Percentiles rank a stretch among this genome's conserved stretches.
Evolutionary conservation across 2,329 filamentous ascomycete species (phyloP).

Genomic region (Colletotrichum musae): DNA sequence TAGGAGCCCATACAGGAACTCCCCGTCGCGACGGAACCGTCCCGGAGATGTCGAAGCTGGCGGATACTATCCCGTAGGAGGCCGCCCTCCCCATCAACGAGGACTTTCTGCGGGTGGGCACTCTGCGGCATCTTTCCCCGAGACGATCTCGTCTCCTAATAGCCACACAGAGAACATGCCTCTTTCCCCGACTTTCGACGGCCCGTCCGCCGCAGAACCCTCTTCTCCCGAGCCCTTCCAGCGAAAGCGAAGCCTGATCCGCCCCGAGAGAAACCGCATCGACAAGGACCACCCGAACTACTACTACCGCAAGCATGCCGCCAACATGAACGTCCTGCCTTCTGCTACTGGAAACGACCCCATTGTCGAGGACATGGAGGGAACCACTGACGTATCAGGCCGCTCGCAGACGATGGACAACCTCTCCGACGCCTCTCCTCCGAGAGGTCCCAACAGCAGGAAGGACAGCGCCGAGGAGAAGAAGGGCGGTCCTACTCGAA

Average conservation of each 20-base stretch:
- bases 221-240: constrained; percentile 52
- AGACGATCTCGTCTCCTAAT: constrained; percentile 70
- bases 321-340: constrained; percentile 90
- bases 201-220: constrained; percentile 42
- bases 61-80: constrained; percentile 61
- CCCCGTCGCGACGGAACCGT: constrained; percentile 75
- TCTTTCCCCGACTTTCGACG: constrained; percentile 64
- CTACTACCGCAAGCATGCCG: constrained; percentile 94
- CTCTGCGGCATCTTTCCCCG: constrained; percentile 71
- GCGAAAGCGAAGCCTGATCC: constrained; percentile 89
- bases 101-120: constrained; percentile 67
- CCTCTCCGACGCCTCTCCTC: constrained; percentile 58
- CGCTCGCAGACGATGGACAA: constrained; percentile 59
- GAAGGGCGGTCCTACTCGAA: constrained; percentile 50
- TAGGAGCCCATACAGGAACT: constrained; percentile 76
- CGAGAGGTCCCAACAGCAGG: constrained; percentile 48
- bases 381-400: constrained; percentile 68
- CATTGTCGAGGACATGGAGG: constrained; percentile 83
- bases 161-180: constrained; percentile 69
- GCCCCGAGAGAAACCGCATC: constrained; percentile 89
- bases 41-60: constrained; percentile 81
- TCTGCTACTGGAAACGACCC: constrained; percentile 95
- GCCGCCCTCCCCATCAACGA: constrained; percentile 65
- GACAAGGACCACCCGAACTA: constrained; percentile 94
- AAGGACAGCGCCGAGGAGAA: constrained; percentile 53